Base-by-base conservation (phyloP, 2,329 filamentous ascomycete genomes). In the Diaporthe amygdali region DNA sequence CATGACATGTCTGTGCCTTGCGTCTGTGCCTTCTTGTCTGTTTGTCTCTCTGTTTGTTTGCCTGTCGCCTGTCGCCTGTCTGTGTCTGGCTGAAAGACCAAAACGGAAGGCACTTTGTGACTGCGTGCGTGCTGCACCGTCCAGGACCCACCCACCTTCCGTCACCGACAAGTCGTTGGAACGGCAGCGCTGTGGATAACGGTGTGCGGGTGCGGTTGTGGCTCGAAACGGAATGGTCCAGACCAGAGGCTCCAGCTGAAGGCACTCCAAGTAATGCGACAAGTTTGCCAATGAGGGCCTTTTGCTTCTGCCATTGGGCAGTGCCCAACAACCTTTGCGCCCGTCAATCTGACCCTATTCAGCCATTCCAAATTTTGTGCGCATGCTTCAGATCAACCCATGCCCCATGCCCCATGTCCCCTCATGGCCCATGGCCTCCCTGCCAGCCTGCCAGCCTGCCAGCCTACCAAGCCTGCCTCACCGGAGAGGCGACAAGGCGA, bases 211-310 rank as follows among this genome's bases (percentile, higher is more conserved):
- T n/a, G 66, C 66, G 59, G 20, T 22, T 47, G 54, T 47, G 22
- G 61, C 71, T 51, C 61, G 54, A 70, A 72, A 67, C 37, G 71
- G 71, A 46, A 72, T 55, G 69, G 71, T 63, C 69, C 52, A 55
- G 39, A 54, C 51, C 68, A 25, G 61, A 67, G 61, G 44, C 27
- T 17, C 37, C 61, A 72, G 71, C 71, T 72, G 71, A 72, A 67
- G 59, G 61, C 44, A 27, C 34, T 44, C 49, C 15, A 41, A 63
- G 55, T 55, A 41, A 63, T 63, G 59, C 59, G 59, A 15, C 41
- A 12, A 25, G 27, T 12, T 12, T 47, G 41, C 59, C 59, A 47
- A 47, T 46, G 39, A 46, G 39, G 17, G 49, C 27, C 44, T 55
- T 54, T 55, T 64, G 51, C n/a, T 41, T n/a, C n/a, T 44, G 61